These are phyloP conservation scores for Ophiostoma montium DNA, from an alignment of 2,329 filamentous ascomycete species.

Conservation along the genomic window DNA sequence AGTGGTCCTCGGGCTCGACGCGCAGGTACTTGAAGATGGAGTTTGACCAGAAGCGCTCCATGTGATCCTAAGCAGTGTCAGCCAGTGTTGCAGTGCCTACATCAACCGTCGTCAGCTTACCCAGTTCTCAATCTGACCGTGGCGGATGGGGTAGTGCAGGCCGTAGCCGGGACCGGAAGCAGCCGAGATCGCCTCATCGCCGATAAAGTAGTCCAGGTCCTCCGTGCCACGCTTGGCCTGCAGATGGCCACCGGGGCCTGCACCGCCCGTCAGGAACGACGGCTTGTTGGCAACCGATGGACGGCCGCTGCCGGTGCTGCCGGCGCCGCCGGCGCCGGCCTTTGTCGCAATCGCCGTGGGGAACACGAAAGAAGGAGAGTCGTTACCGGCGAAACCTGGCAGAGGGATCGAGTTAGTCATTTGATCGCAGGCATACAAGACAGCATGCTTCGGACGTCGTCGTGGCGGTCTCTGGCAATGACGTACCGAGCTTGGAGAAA, in stretches of 20 bases:
- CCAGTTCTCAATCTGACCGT: constrained; percentile 99
- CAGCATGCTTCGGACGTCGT: constrained; percentile 1
- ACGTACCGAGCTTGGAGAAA: constrained; percentile 92
- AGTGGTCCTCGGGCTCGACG: constrained; percentile 96
- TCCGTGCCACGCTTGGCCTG: constrained; percentile 91
- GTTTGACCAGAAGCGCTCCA: constrained; percentile 99
- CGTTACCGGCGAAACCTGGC: constrained; percentile 93
- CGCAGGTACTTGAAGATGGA: constrained; percentile 99
- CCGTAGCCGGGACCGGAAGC: constrained; percentile 85
- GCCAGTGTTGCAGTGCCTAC: not conserved
- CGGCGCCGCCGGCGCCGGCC: constrained; percentile 53
- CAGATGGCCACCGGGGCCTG: constrained; percentile 68
- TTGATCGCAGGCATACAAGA: not conserved
- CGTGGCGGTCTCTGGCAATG: not conserved
- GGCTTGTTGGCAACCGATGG: constrained; percentile 90
- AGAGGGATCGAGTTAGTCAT: not conserved
- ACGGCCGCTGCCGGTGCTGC: constrained; percentile 70
- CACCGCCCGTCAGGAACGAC: constrained; percentile 83
- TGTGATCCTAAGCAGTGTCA: constrained; percentile 57
- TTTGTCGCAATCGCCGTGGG: constrained; percentile 97
- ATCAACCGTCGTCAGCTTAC: constrained; percentile 34
- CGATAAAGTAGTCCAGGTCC: constrained; percentile 97
- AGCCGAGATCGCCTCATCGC: constrained; percentile 83
- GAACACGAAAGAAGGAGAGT: constrained; percentile 98
- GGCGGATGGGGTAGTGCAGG: constrained; percentile 91